These are phyloP conservation scores for Sanghuangporus weigelae DNA, from an alignment of 1,284 basidiomycete genomes.

Conservation along the genomic window DNA sequence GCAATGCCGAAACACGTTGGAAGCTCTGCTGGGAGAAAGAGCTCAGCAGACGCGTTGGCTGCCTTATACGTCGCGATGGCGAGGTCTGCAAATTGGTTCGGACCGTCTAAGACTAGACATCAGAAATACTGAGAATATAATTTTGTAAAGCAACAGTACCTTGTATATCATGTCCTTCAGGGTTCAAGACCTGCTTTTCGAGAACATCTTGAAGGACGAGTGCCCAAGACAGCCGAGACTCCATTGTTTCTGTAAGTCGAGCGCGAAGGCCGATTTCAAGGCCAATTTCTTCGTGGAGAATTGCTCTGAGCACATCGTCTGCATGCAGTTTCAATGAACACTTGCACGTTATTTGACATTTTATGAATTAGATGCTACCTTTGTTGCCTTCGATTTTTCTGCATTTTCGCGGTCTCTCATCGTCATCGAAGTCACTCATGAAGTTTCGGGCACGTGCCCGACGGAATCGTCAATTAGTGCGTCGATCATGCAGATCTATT, in stretches of 20 bases:
- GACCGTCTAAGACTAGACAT: background rate
- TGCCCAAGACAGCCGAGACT: conserved; percentile 66
- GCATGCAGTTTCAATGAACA: background rate
- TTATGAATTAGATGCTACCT: background rate
- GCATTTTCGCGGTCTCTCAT: conserved; percentile 5
- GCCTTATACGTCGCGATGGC: conserved; percentile 12
- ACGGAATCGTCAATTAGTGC: background rate
- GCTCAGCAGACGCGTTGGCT: background rate
- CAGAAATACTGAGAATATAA: background rate
- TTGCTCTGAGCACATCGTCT: conserved; percentile 8
- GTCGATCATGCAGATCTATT: background rate
- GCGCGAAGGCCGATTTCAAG: conserved; percentile 58
- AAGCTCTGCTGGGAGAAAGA: background rate
- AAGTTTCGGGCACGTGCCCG: background rate
- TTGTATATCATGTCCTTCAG: background rate
- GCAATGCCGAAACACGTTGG: background rate
- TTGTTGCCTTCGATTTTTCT: background rate
- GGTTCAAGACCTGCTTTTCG: conserved; percentile 25
- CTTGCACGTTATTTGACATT: background rate
- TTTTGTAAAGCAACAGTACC: background rate
- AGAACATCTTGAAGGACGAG: conserved; percentile 49
- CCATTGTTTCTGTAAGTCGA: conserved; percentile 48
- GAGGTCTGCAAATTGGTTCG: conserved; percentile 3
- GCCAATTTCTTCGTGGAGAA: conserved; percentile 46
- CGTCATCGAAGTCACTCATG: conserved; percentile 8